These are phyloP conservation scores for Pistacia atlantica DNA, from an alignment of 345 rosid genomes.

Conservation along the genomic window DNA sequence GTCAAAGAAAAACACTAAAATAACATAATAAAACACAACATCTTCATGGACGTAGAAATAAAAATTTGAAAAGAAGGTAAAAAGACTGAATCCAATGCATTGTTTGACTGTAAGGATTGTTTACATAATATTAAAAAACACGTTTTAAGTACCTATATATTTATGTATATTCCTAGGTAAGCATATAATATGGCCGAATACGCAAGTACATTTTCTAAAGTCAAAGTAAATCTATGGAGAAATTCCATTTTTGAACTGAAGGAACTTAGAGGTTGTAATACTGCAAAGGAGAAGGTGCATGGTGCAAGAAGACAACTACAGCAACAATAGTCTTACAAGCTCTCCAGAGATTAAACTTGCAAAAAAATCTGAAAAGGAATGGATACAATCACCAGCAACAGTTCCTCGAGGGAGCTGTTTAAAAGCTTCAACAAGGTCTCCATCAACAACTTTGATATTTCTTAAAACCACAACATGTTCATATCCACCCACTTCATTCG, in stretches of 20 bases:
- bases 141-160: neutral
- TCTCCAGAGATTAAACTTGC: constrained; percentile 5
- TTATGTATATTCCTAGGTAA: neutral
- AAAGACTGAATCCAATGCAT: neutral
- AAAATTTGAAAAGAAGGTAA: neutral
- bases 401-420: constrained; percentile 75
- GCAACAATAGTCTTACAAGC: neutral
- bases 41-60: neutral
- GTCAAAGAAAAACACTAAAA: neutral
- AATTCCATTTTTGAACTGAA: neutral
- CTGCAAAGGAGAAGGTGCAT: neutral
- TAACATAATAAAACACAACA: neutral
- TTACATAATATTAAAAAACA: neutral
- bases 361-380: constrained; percentile 4
- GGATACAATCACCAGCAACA: constrained; percentile 89
- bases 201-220: constrained; percentile 3
- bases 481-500: constrained; percentile 84
- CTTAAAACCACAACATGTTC: constrained; percentile 59
- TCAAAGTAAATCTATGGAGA: constrained; percentile 4
- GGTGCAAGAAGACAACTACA: neutral
- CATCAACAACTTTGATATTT: constrained; percentile 73
- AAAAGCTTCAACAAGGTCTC: constrained; percentile 47
- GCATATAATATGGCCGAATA: neutral
- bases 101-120: neutral
- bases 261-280: neutral